Evolutionary conservation across 2,329 filamentous ascomycete species (phyloP).

Genomic region (Endothia cerciana): DNA sequence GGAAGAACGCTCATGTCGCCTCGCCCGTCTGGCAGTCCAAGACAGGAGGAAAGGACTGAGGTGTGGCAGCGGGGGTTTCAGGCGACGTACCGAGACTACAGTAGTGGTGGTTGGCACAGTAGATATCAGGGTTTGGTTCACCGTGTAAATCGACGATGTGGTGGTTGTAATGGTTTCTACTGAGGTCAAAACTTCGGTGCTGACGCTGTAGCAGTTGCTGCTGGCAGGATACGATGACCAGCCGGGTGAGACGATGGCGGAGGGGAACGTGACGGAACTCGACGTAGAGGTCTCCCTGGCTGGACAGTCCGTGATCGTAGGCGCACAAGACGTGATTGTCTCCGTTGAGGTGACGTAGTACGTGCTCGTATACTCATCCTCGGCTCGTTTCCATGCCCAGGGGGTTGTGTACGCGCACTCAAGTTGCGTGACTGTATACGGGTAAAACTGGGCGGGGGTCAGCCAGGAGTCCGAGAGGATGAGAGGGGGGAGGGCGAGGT

Average conservation of each 20-base stretch:
- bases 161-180: not conserved
- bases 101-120: constrained; percentile 7
- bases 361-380: constrained; percentile 13
- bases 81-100: constrained; percentile 5
- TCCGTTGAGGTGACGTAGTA: constrained; percentile 8
- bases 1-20: too few relatives aligned
- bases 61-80: too few relatives aligned
- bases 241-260: not conserved
- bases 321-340: constrained; percentile 18
- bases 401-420: constrained; percentile 21
- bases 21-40: not conserved
- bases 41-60: not conserved
- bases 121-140: not conserved
- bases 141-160: not conserved
- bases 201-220: constrained; percentile 1
- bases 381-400: constrained; percentile 17
- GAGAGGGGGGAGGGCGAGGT: not conserved
- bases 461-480: not conserved
- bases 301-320: constrained; percentile 21
- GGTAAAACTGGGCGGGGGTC: constrained; percentile 25
- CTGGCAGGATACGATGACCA: not conserved
- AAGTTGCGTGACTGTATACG: constrained; percentile 26
- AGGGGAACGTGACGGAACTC: not conserved
- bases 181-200: constrained; percentile 9
- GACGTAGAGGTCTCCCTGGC: constrained; percentile 1